Percentiles rank a stretch among this genome's conserved stretches.
Evolutionary conservation across 345 rosid species (phyloP).

Genomic region (Sonneratia alba): DNA sequence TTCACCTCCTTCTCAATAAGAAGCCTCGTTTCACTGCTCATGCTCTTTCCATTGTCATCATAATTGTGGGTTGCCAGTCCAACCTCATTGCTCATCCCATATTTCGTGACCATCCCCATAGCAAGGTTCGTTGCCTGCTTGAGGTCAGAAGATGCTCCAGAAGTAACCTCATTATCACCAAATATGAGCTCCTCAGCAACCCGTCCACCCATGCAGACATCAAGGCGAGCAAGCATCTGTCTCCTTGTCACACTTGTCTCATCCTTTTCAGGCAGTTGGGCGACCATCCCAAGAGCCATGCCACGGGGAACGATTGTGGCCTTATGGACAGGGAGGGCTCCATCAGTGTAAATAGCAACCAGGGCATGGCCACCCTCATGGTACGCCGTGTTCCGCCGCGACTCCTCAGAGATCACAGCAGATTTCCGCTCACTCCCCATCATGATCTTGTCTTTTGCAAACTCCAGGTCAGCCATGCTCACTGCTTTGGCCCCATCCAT

Average conservation of each 20-base stretch:
- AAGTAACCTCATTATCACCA: conserved; percentile 80
- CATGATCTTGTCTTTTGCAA: conserved; percentile 87
- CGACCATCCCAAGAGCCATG: conserved; percentile 88
- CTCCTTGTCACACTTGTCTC: conserved; percentile 59
- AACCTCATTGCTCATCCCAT: conserved; percentile 84
- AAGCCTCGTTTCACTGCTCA: conserved; percentile 95
- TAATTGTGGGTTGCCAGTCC: conserved; percentile 74
- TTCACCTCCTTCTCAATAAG: conserved; percentile 85
- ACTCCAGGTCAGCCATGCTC: conserved; percentile 82
- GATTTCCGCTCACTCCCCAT: conserved; percentile 99
- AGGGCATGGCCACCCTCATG: conserved; percentile 99
- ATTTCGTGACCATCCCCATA: conserved; percentile 79
- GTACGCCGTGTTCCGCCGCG: conserved; percentile 71
- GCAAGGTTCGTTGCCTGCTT: conserved; percentile 83
- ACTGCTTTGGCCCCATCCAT: conserved; percentile 94
- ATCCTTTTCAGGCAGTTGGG: conserved; percentile 85
- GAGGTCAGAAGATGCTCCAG: conserved; percentile 84
- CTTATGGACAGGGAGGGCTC: conserved; percentile 91
- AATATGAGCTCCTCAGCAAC: conserved; percentile 96
- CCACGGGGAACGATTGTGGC: conserved; percentile 97
- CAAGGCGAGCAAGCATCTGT: conserved; percentile 95
- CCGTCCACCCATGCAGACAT: conserved; percentile 92
- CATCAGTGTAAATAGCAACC: conserved; percentile 82
- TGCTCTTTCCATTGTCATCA: conserved; percentile 81
- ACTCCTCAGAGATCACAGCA: conserved; percentile 78